A percentile compares a stretch with the other conserved stretches of the same genome.
These are phyloP conservation scores for Entomortierella chlamydospora DNA, from an alignment of 192 early-diverging fungal genomes.

Conservation along the genomic window DNA sequence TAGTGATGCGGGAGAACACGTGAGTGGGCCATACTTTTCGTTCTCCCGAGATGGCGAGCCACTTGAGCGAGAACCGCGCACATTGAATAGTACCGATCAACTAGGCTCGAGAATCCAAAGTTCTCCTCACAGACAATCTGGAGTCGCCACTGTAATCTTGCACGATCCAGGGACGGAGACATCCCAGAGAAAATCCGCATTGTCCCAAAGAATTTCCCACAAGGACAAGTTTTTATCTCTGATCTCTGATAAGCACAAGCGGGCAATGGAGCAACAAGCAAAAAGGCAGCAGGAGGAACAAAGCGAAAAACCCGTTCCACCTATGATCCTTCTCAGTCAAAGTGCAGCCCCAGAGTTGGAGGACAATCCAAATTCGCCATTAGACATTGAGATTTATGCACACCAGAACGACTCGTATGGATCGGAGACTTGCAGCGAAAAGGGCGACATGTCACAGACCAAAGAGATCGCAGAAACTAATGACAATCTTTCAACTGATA, in stretches of 20 bases:
- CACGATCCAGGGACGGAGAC: constrained; percentile 41
- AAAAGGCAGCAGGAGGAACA: constrained; percentile 24
- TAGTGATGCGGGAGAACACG: constrained; percentile 4
- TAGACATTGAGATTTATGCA: background rate
- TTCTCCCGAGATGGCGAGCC: constrained; percentile 39
- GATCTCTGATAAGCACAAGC: constrained; percentile 46
- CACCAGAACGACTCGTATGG: constrained; percentile 1
- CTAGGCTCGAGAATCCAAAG: background rate
- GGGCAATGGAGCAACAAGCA: constrained; percentile 34
- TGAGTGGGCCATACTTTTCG: constrained; percentile 42
- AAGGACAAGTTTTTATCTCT: constrained; percentile 46
- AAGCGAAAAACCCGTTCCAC: constrained; percentile 32
- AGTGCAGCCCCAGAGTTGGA: constrained; percentile 21
- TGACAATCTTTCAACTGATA: background rate
- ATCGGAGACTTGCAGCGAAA: background rate
- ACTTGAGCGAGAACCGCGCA: constrained; percentile 19
- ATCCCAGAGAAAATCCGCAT: constrained; percentile 19
- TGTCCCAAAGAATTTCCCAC: constrained; percentile 41
- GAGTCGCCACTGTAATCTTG: constrained; percentile 31
- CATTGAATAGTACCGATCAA: background rate
- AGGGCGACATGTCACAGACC: background rate
- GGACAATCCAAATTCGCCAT: background rate
- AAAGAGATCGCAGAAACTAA: constrained; percentile 19
- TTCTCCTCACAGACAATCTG: constrained; percentile 32
- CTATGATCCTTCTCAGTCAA: constrained; percentile 55